Evolutionary conservation across 164 flowering plant genomes (phyloP).

Genomic region (Chloranthus sessilifolius): DNA sequence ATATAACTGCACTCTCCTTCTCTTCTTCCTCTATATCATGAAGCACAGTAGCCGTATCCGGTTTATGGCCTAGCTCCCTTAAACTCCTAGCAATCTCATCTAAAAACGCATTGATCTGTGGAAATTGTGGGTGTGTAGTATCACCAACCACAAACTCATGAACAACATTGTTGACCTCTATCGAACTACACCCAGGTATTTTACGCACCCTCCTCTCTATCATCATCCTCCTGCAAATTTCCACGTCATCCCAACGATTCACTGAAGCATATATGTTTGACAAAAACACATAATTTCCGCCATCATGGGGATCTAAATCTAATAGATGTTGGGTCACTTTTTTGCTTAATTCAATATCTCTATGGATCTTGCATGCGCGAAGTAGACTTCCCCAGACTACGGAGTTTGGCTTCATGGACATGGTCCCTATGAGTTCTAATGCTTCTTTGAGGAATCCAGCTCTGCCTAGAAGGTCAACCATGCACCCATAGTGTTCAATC

Average conservation of each 20-base stretch:
- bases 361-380: conserved; percentile 29
- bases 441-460: conserved; percentile 32
- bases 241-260: conserved; percentile 32
- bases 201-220: conserved; percentile 26
- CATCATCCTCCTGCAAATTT: conserved; percentile 25
- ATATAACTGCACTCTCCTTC: conserved; percentile 32
- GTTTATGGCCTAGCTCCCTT: conserved; percentile 23
- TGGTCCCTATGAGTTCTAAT: conserved; percentile 21
- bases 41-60: conserved; percentile 22
- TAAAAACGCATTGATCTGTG: conserved; percentile 23
- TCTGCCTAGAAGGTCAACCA: conserved; percentile 40
- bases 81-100: conserved; percentile 22
- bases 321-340: conserved; percentile 23
- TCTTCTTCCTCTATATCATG: conserved; percentile 43
- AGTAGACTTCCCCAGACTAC: conserved; percentile 34
- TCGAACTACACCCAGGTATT: conserved; percentile 34
- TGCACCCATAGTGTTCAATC: conserved; percentile 44
- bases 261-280: conserved; percentile 33
- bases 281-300: conserved; percentile 34
- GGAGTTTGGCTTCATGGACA: conserved; percentile 32
- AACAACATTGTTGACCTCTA: conserved; percentile 28
- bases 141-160: conserved; percentile 38
- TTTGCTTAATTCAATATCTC: conserved; percentile 25
- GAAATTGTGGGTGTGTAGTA: conserved; percentile 30
- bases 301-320: conserved; percentile 32